Evolutionary conservation across 768 basidiomycete genomes (phyloP).

Genomic region (Russula brevipes): DNA sequence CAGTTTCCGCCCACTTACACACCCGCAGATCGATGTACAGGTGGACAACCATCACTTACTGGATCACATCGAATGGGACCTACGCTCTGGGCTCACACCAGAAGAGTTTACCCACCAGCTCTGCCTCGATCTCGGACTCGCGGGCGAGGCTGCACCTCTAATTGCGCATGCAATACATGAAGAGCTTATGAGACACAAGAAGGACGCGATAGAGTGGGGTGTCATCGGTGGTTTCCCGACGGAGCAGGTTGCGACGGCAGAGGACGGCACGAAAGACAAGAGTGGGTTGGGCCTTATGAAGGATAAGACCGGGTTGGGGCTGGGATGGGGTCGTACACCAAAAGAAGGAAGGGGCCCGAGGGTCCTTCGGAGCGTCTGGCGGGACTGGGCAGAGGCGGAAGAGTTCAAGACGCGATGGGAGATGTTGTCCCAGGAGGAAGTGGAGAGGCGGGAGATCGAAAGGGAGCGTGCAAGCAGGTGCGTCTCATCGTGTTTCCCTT

Average conservation of each 20-base stretch:
- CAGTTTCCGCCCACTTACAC: slow-evolving; percentile 14
- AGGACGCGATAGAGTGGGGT: slow-evolving; percentile 92
- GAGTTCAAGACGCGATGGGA: slow-evolving; percentile 88
- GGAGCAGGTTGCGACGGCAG: slow-evolving; percentile 31
- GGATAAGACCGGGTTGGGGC: slow-evolving; percentile 77
- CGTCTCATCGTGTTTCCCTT: slow-evolving; percentile 26
- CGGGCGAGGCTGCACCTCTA: slow-evolving; percentile 82
- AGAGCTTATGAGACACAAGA: slow-evolving; percentile 92
- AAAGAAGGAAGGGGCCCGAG: slow-evolving; percentile 78
- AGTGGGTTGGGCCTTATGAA: slow-evolving; percentile 56
- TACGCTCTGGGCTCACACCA: slow-evolving; percentile 88
- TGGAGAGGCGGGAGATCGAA: slow-evolving; percentile 85
- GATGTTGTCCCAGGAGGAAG: slow-evolving; percentile 82
- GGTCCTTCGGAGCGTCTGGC: slow-evolving; percentile 81
- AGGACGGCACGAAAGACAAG: slow-evolving; percentile 41
- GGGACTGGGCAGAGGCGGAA: slow-evolving; percentile 90
- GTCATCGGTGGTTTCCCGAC: slow-evolving; percentile 60
- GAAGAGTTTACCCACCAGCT: slow-evolving; percentile 77
- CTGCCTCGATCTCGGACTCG: slow-evolving; percentile 79
- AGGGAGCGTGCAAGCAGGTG: slow-evolving; percentile 76
- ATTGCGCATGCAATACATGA: slow-evolving; percentile 93
- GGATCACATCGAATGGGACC: slow-evolving; percentile 98
- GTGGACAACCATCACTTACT: slow-evolving; percentile 85
- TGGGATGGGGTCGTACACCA: slow-evolving; percentile 72
- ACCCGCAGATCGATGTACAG: slow-evolving; percentile 89